Evolutionary conservation across 345 rosid species (phyloP).

Genomic region (Hirschfeldia incana): DNA sequence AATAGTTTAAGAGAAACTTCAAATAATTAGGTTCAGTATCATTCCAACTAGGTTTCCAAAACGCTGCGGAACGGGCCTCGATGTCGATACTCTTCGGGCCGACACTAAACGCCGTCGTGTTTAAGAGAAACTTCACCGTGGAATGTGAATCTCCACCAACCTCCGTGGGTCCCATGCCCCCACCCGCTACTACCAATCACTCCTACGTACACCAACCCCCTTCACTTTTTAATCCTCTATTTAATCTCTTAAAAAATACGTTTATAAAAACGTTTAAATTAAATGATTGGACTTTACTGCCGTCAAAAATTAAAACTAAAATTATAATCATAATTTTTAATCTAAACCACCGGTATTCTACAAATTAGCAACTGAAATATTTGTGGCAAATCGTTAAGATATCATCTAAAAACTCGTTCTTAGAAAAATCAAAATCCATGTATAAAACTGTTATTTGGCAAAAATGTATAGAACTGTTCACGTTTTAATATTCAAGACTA

Average conservation of each 20-base stretch:
- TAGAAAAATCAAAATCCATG: too few relatives aligned
- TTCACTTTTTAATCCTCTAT: conserved; percentile 33
- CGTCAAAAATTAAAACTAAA: background rate
- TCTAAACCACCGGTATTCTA: background rate
- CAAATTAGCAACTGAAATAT: background rate
- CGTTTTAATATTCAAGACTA: too few relatives aligned
- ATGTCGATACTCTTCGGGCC: conserved; percentile 7
- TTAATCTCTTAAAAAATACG: background rate
- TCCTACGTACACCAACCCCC: conserved; percentile 34
- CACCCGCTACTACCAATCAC: conserved; percentile 26
- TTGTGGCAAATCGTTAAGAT: background rate
- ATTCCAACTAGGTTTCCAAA: conserved; percentile 6
- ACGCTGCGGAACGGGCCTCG: conserved; percentile 6
- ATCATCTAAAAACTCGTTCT: background rate
- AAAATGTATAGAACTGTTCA: too few relatives aligned
- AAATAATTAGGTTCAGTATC: background rate
- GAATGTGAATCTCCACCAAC: conserved; percentile 41
- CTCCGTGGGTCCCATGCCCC: conserved; percentile 37
- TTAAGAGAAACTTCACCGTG: background rate
- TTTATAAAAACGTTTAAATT: background rate
- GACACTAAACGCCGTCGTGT: conserved; percentile 22
- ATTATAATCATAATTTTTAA: background rate
- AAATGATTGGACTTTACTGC: background rate
- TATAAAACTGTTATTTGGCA: too few relatives aligned
- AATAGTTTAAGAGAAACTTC: too few relatives aligned